Conservation (phyloP, 1,139 yeast genomes). For the Hansenula sp. region DNA sequence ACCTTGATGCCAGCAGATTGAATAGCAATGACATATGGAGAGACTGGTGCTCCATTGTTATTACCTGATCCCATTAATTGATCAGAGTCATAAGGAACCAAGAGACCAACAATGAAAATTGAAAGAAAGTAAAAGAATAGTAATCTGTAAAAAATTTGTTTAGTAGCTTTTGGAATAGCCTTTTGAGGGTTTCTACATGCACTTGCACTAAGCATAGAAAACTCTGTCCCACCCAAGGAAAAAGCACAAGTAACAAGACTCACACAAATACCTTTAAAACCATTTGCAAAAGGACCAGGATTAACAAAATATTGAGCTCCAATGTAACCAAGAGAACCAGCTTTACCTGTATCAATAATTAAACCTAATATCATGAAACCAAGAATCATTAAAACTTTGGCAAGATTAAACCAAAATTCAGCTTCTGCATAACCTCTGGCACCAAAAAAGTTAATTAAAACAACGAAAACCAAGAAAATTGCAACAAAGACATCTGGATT, state of each 20-base stretch:
- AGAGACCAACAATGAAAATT: conserved; percentile 54
- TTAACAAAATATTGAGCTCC: conserved; percentile 47
- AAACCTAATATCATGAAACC: conserved; percentile 59
- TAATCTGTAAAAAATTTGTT: conserved; percentile 73
- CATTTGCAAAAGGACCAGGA: conserved; percentile 57
- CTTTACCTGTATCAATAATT: conserved; percentile 53
- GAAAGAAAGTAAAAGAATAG: conserved; percentile 59
- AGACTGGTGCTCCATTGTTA: conserved; percentile 50
- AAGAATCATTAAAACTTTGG: conserved; percentile 50
- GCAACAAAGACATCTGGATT: conserved; percentile 57
- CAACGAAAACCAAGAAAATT: conserved; percentile 47
- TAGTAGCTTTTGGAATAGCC: conserved; percentile 63
- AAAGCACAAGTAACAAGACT: conserved; percentile 80
- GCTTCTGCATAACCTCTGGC: conserved; percentile 68
- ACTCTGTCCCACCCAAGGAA: conserved; percentile 77
- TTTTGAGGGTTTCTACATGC: conserved; percentile 72
- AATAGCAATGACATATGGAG: conserved; percentile 73
- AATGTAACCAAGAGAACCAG: conserved; percentile 47
- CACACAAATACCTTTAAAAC: conserved; percentile 77
- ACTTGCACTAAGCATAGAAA: conserved; percentile 81
- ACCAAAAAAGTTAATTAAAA: conserved; percentile 52
- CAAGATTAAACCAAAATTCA: conserved; percentile 50
- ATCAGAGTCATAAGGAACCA: conserved; percentile 60
- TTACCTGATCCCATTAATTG: conserved; percentile 43
- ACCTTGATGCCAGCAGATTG: conserved; percentile 52